phyloP scores from a whole-genome alignment of 176 grass and related monocot genomes.

The Carex myosuroides region DNA sequence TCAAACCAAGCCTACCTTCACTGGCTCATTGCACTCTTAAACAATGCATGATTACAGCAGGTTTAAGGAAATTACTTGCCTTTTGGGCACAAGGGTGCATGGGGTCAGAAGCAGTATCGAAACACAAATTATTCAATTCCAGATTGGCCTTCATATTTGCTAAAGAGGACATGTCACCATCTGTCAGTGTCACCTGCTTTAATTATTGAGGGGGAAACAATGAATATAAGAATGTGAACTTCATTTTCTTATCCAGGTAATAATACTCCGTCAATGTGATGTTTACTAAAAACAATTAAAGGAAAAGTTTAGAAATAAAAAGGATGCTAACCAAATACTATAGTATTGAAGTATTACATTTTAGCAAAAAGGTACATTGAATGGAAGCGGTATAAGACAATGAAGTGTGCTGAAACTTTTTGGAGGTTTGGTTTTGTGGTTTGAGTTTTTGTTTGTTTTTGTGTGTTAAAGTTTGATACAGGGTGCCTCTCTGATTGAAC shows the following conservation, averaged over 20 bases:
- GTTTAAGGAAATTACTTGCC: neutral
- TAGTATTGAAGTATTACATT: neutral
- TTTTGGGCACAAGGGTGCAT: neutral
- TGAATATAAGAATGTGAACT: neutral
- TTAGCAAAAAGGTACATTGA: neutral
- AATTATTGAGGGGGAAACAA: neutral
- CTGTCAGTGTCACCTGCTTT: slow-evolving; percentile 80
- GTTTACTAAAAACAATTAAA: neutral
- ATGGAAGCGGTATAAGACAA: neutral
- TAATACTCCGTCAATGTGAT: neutral
- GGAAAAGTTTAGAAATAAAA: neutral
- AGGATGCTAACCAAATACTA: neutral
- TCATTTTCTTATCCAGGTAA: neutral
- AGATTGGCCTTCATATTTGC: slow-evolving; percentile 76
- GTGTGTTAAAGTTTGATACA: neutral
- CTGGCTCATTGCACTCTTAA: neutral
- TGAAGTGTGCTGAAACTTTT: neutral
- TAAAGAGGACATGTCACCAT: slow-evolving; percentile 71
- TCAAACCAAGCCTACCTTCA: neutral
- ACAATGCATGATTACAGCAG: neutral
- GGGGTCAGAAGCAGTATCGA: neutral
- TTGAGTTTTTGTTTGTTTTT: neutral
- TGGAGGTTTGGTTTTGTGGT: neutral
- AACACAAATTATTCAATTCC: slow-evolving; percentile 47
- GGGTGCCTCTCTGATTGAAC: neutral